phyloP scores from a whole-genome alignment of 345 rosid genomes.

The Murraya paniculata region DNA sequence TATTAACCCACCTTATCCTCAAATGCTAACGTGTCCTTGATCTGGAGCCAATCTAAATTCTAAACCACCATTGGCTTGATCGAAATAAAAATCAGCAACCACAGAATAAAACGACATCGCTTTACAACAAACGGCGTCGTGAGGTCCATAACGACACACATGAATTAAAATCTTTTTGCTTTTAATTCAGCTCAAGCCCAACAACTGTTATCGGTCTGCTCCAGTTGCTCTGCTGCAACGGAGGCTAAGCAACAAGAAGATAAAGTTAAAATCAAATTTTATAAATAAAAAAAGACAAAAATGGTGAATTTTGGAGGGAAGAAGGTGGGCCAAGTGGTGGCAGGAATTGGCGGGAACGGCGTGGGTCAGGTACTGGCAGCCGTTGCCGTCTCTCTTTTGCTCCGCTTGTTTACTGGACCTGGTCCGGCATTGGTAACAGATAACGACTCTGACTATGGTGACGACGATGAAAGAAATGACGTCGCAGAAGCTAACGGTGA shows the following conservation, averaged over 20 bases:
- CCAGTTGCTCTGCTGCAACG: background rate
- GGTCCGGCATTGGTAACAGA: constrained; percentile 65
- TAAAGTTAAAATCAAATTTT: background rate
- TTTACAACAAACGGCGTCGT: background rate
- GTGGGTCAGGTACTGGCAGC: constrained; percentile 67
- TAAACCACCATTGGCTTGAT: background rate
- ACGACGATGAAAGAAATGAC: constrained; percentile 20
- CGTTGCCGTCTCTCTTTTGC: constrained; percentile 69
- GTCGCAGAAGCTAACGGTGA: constrained; percentile 8
- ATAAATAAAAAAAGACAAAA: background rate
- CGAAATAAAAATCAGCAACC: too few relatives aligned
- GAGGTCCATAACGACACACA: background rate
- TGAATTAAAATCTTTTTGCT: background rate
- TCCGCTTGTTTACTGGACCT: constrained; percentile 78
- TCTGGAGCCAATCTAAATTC: background rate
- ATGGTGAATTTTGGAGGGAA: constrained; percentile 77
- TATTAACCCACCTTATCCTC: constrained; percentile 17
- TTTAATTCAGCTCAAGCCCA: background rate
- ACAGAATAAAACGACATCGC: background rate
- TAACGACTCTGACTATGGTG: constrained; percentile 29
- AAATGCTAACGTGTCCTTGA: constrained; percentile 19
- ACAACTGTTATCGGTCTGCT: background rate
- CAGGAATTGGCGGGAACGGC: constrained; percentile 67
- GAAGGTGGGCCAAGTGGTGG: constrained; percentile 49
- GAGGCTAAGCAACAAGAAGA: background rate